phyloP scores from a whole-genome alignment of 208 protist genomes.

The Endotrypanum monterogeii region DNA sequence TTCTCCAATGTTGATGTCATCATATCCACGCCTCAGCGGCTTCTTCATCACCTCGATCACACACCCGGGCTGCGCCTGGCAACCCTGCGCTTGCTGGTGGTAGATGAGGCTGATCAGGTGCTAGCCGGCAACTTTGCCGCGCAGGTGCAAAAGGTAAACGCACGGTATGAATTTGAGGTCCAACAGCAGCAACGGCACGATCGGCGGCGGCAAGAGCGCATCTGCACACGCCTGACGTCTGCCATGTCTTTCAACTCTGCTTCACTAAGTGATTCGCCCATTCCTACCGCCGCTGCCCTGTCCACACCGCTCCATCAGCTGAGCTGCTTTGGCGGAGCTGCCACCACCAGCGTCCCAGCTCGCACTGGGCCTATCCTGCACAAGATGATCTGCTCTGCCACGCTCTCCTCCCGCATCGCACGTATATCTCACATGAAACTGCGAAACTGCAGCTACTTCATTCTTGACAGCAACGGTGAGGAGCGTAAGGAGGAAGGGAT shows the following conservation, averaged over 20 bases:
- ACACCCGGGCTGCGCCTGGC: slow-evolving; percentile 64
- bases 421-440: slow-evolving; percentile 84
- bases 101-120: slow-evolving; percentile 91
- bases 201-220: slow-evolving; percentile 15
- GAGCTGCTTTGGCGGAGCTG: neutral
- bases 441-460: slow-evolving; percentile 84
- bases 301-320: slow-evolving; percentile 3
- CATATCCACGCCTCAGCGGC: slow-evolving; percentile 80
- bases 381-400: slow-evolving; percentile 90
- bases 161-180: slow-evolving; percentile 69
- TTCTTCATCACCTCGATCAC: slow-evolving; percentile 79
- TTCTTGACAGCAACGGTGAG: slow-evolving; percentile 71
- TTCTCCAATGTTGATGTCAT: slow-evolving; percentile 81
- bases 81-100: slow-evolving; percentile 74
- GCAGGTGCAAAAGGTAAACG: slow-evolving; percentile 79
- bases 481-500: slow-evolving; percentile 39
- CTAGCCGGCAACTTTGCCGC: slow-evolving; percentile 79
- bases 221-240: neutral
- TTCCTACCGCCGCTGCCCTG: neutral
- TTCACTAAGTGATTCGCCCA: neutral
- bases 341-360: neutral
- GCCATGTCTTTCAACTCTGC: neutral
- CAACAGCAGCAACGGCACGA: slow-evolving; percentile 18
- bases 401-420: slow-evolving; percentile 83
- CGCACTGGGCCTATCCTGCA: slow-evolving; percentile 41